Base-by-base conservation (phyloP, 202 grass and related monocot species). In the Zoysia matrella region DNA sequence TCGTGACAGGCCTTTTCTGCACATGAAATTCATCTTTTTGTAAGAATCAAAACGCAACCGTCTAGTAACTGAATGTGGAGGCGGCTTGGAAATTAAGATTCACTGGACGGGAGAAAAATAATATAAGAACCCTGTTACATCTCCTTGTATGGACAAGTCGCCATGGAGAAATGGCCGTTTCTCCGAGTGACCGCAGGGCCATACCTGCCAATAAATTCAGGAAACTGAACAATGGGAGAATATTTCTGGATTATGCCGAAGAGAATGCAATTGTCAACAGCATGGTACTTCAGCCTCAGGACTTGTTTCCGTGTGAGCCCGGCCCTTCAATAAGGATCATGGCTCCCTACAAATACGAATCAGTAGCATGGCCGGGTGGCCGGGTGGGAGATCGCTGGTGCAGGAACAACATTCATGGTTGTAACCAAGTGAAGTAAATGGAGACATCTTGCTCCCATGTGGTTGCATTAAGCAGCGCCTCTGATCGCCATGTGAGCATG, bases 331-430 rank as follows among this genome's bases (percentile, higher is more conserved):
- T 81, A 52, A 77, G 66, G 63, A 75, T 2, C 76, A 74, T 73
- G 83, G 83, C 54, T 55, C 72, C 68, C 68, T 72, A 50, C 45
- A 47, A 67, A 13, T 53, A 62, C 41, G 52, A 74, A 70, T 63
- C 5, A 15, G 44, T 13, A 14, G 70, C 50, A 58, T 22, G 22
- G 22, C 22, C 22, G 22, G 22, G 22, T 53, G 74, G 63, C 18
- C 22, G 41, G 72, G 30, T 10, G 77, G 72, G 39, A 77, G 72
- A 72, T 89, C 45, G n/a, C 15, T 43, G 58, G 79, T 56, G 63
- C 14, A 69, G 64, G 40, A 83, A 66, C 63, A 75, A 82, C 84
- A 83, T 86, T 86, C 84, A 90, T 86, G 80, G 74, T 66, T 48
- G 88, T 72, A 64, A 60, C 71, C 74, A 86, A 10, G 8, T 12